Evolutionary conservation across 169 alveolate genomes (phyloP).

Genomic region (Plasmodium falciparum): DNA sequence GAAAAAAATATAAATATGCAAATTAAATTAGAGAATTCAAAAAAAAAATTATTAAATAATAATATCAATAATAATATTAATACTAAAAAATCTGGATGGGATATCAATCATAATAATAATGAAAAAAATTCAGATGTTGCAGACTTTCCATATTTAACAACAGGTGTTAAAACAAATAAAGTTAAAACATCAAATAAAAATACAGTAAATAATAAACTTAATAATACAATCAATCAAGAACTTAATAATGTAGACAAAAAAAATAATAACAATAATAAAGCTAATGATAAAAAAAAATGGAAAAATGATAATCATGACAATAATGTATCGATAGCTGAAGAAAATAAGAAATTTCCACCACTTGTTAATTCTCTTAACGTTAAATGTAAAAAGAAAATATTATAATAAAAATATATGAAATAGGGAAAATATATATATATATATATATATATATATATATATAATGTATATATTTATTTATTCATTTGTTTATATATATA

Average conservation of each 20-base stretch:
- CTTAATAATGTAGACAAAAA: not conserved
- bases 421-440: not conserved
- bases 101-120: constrained; percentile 12
- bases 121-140: constrained; percentile 42
- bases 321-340: not conserved
- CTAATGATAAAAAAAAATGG: constrained; percentile 40
- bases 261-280: constrained; percentile 14
- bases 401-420: not conserved
- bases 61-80: constrained; percentile 8
- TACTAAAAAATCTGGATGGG: constrained; percentile 50
- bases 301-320: constrained; percentile 35
- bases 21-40: constrained; percentile 51
- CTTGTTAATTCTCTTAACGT: constrained; percentile 5
- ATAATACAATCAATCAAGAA: not conserved
- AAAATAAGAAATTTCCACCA: constrained; percentile 57
- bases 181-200: constrained; percentile 17
- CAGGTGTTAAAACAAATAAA: constrained; percentile 20
- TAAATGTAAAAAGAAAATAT: constrained; percentile 28
- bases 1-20: constrained; percentile 47
- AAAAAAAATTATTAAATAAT: constrained; percentile 22
- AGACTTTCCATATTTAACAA: constrained; percentile 48
- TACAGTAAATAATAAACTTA: not conserved
- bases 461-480: too few species aligned
- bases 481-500: not conserved
- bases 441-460: not conserved